Evolutionary conservation across 2,329 filamentous ascomycete species (phyloP), one percentile per base, ranked within the genome.

Genomic region (Cercospora citrullina): DNA sequence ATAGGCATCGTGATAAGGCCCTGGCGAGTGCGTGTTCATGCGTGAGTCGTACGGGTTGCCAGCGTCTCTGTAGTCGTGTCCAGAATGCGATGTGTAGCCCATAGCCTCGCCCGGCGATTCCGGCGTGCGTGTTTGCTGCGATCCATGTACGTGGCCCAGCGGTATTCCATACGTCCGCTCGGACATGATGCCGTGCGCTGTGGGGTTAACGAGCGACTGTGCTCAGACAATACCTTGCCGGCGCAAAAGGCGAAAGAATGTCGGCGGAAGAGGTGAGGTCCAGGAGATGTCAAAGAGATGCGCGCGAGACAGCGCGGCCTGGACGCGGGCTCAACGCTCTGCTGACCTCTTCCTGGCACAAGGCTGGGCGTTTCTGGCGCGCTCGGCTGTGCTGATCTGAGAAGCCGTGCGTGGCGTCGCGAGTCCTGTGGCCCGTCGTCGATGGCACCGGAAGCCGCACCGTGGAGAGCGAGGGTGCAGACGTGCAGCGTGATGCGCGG

Each of bases 41-140:
- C 69, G 65, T 7, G 61, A 45, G 39, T 72, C 71, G 66, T 75
- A 75, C 5, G 75, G 67, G 57, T 74, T 73, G 66, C 77, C 75
- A 45, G 77, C 72, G 48, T 75, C 74, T 65, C 72, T 62, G 23
- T 76, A 45, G 2, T 64, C 77, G 76, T 78, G 26, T 53, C 36
- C 48, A 39, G 58, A 36, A 14, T 67, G 61, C 45, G 62, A 58
- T 33, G 67, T 69, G 30, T 64, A 63, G 14, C 9, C 42, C 42
- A 28, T 45, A 18, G 60, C 61, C 21, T 71, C 63, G 30, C 58
- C 67, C 28, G 69, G 64, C 16, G 66, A 63, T 23, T 64, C 57
- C 12, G 68, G 65, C 30, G 67, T 48, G 53, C 60, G 33, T 59
- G 60, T 42, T 61, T 68, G 64, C 57, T 66, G 63, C 21, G 67